These are phyloP conservation scores for Candida awuae DNA, from an alignment of 805 yeast species.

Conservation along the genomic window DNA sequence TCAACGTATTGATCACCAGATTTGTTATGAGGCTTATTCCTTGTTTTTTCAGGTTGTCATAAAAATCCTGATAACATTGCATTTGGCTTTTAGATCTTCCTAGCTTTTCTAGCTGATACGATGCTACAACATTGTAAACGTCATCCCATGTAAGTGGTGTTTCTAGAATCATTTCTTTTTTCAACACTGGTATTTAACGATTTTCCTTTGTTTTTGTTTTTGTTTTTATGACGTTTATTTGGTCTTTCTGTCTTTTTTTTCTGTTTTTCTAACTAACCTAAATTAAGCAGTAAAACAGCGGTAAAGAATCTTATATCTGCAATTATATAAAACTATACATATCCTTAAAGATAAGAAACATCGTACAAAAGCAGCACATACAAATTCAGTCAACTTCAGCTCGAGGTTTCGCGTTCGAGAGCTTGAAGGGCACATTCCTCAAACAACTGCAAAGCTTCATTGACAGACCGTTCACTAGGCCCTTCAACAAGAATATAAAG, in stretches of 20 bases:
- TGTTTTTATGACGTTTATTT: too few relatives aligned
- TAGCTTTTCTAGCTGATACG: conserved; percentile 38
- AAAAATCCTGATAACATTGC: conserved; percentile 39
- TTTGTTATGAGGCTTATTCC: conserved; percentile 40
- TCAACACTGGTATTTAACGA: too few relatives aligned
- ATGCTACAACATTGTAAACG: conserved; percentile 29
- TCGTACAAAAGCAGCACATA: too few relatives aligned
- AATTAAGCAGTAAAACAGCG: too few relatives aligned
- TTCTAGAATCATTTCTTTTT: conserved; percentile 1
- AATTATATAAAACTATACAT: too few relatives aligned
- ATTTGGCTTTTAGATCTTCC: conserved; percentile 41
- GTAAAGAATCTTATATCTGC: too few relatives aligned
- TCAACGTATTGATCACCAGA: conserved; percentile 38
- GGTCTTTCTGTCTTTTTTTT: too few relatives aligned
- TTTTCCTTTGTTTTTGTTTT: too few relatives aligned
- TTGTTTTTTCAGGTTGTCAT: conserved; percentile 29
- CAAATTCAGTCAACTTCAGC: neutral
- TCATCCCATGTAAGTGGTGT: conserved; percentile 42
- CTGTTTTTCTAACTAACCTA: too few relatives aligned
- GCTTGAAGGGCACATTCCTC: conserved; percentile 47
- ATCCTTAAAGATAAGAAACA: too few relatives aligned
- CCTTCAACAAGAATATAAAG: conserved; percentile 76
- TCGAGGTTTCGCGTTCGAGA: conserved; percentile 21
- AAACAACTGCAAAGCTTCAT: conserved; percentile 49
- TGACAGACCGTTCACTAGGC: conserved; percentile 47